Evolutionary conservation across 2,329 filamentous ascomycete genomes (phyloP), one percentile per base, ranked within the genome.

Genomic region (Colletotrichum falcatum): DNA sequence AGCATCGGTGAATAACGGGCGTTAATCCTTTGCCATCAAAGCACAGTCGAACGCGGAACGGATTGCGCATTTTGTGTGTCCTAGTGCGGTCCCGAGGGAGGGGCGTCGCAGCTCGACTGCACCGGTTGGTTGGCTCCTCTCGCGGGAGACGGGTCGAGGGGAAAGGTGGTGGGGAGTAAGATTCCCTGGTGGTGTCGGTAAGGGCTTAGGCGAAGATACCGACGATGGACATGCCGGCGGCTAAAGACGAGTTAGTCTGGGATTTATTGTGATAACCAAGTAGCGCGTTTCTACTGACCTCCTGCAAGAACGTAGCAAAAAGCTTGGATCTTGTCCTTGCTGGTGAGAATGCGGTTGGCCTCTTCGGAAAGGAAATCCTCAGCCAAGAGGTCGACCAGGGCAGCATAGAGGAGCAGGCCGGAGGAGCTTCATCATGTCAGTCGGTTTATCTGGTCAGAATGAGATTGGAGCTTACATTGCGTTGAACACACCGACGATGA

Each of bases 361-460:
- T 89, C 86, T 62, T 89, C 87, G 0, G 88, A 90, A 23, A 91
- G 80, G 79, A 91, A 91, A 75, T 91, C 89, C 74, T 91, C 89
- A 5, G 88, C 88, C 44, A 91, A 79, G 37, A 91, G 79, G 76
- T 91, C 89, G 2, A 91, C 89, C 8, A 91, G 80, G 2, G 89
- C 87, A 49, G 88, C 88, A 75, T 90, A 91, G 61, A 90, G 85
- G 8, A 90, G 78, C 35, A 90, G 82, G 76, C 88, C 89, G 33
- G 85, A 89, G 1, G 88, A 90, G 63, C 85, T 88, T 59, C 28
- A 23, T 70, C 37, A 61, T 14, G 37, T 72, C 28, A 71, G 70
- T 33, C 14, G 1, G n/a, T 2, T 18, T 30, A 14, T 26, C 7
- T 3, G 1, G 2, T 28, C 1, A 26, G 18, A 8, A 9, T 5